Base-by-base conservation (phyloP, 2,329 filamentous ascomycete genomes). In the Fusarium penzigii region DNA sequence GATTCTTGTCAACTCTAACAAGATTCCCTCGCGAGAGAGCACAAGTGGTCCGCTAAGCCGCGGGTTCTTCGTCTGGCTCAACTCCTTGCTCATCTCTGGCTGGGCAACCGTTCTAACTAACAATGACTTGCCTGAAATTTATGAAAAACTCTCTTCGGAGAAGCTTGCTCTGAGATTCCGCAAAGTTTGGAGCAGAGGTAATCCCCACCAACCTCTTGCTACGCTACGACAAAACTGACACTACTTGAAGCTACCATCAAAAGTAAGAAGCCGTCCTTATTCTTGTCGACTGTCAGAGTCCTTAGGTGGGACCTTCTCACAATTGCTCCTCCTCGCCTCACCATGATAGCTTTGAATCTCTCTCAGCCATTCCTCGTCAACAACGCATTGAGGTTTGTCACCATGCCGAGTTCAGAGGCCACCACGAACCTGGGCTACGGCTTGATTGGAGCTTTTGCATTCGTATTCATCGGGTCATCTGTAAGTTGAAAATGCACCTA, bases 71-170 rank as follows among this genome's bases (percentile, higher is more conserved):
- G 51, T 70, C 17, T 71, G 69, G 69, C 52, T 71, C 13, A 70
- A 70, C 36, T 71, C 73, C 3, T 62, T 85, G 7, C 76, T 85
- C 40, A 70, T 70, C 25, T 65, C 68, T 14, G 80, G 81, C 1
- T 82, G 75, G 65, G 72, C 65, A 5, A 76, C 71, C 7, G 53
- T 59, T 7, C 41, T 71, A 12, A 67, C 62, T 1, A 62, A 61
- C 14, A 58, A 62, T 29, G 65, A 65, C 5, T 49, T 71, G 3
- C 69, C 69, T 3, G 25, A 49, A 1, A 68, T 70, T 9, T 63
- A 68, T 8, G 66, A 71, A 34, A 65, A 66, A 17, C 44, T 71
- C 2, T 65, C 57, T 0, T 71, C 68, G 0, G 59, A 61, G n/a
- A 64, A 59, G 10, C 63, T 71, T 29, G 55, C 60, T 2, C 42